Conservation (phyloP, 345 rosid species). For the Carallia pectinifolia region DNA sequence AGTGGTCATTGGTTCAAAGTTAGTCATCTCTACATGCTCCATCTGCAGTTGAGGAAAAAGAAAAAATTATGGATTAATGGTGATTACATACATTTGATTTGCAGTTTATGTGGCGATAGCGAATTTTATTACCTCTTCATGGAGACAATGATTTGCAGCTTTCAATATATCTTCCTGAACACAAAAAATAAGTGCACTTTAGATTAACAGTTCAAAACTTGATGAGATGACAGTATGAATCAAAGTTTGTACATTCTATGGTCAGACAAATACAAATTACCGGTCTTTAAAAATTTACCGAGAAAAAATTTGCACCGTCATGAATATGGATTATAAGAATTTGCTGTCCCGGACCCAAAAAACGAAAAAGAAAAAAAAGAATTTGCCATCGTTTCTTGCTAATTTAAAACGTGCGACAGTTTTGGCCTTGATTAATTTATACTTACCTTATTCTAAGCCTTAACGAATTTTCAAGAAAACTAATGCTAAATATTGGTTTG, state of each 20-base stretch:
- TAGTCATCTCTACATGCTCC: conserved; percentile 47
- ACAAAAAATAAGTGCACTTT: neutral
- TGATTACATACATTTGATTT: neutral
- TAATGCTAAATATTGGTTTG: too few relatives aligned
- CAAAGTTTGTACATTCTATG: neutral
- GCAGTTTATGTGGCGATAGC: neutral
- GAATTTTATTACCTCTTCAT: conserved; percentile 55
- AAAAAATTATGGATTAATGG: neutral
- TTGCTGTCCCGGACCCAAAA: too few relatives aligned
- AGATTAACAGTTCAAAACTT: neutral
- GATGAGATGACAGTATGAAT: neutral
- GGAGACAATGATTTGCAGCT: conserved; percentile 71
- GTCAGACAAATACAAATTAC: neutral
- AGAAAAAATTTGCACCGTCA: too few relatives aligned
- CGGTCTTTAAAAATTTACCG: too few relatives aligned
- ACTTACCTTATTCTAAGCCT: too few relatives aligned
- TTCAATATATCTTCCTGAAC: conserved; percentile 71
- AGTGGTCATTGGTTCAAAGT: conserved; percentile 39
- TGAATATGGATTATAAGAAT: too few relatives aligned
- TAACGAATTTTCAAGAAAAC: too few relatives aligned
- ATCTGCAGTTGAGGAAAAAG: conserved; percentile 38
- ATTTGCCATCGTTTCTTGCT: too few relatives aligned
- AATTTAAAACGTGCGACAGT: too few relatives aligned
- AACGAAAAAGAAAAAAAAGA: too few relatives aligned
- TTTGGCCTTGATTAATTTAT: too few relatives aligned